Evolutionary conservation across 805 yeast genomes (phyloP), one percentile per base, ranked within the genome.

Genomic region (Starmera caribaea): DNA sequence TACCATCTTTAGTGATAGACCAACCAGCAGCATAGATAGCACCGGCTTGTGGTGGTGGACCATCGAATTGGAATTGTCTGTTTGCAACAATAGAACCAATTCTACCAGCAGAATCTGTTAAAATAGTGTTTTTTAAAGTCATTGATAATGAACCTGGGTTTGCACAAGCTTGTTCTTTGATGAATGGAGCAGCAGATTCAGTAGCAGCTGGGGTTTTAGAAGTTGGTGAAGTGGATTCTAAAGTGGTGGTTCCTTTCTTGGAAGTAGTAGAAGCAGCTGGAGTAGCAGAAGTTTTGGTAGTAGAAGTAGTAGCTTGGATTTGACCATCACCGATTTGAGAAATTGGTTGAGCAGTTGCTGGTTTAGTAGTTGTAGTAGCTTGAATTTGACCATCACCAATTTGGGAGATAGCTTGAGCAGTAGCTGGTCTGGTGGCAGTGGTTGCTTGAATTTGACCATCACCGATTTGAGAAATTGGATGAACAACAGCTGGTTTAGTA

Each of bases 11-110:
- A 41, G 64, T 55, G 40, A 62, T 53, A 32, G 65, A 54, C 82
- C 82, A 76, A 45, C 81, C 81, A 38, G 72, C 74, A 48, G 82
- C 80, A 53, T 70, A 73, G 51, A 75, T 68, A 40, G 81, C 69
- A 58, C 81, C 81, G 26, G 79, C 82, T 68, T 79, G 87, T 49
- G 86, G 85, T 62, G 82, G 80, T 41, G 85, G 83, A 54, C 86
- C 86, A 59, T 79, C 87, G 54, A 79, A 79, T 65, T 79, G 87
- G 72, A 79, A 79, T 65, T 79, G 87, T 65, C 79, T 69, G 74
- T 79, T 79, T 38, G 85, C 76, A 48, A 79, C 87, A 61, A 79
- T 77, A 35, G 84, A 73, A 47, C 86, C 86, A 49, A 79, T 61
- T 70, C 87, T 74, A 32, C 79, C 79, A 45, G 63, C 48, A 16